Evolutionary conservation across 192 early-diverging fungal species (phyloP), one percentile per base, ranked within the genome.

Genomic region (Geranomyces michiganensis): DNA sequence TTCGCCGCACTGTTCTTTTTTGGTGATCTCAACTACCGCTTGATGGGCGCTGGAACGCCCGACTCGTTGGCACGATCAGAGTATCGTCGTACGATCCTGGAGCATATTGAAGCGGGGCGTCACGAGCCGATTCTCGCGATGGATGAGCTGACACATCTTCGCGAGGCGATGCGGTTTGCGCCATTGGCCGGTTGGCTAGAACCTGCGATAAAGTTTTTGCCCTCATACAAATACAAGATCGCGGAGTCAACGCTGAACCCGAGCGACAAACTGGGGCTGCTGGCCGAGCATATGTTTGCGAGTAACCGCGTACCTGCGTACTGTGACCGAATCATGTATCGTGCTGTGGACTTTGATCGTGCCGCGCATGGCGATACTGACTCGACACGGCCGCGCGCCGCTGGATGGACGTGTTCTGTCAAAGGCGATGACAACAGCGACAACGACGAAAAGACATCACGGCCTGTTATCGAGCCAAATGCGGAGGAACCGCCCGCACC

Each of bases 21-120:
- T 22, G 79, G 79, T 13, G 79, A 80, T 58, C 45, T 78, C 17
- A 80, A 80, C 67, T 80, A 73, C 62, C 70, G 79, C 33, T 43
- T 80, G 10, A 56, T 59, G 51, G 78, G 78, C n/a, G 61, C 78
- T 13, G 66, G 68, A 46, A 48, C 45, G 10, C 47, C 24, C 9
- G 33, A 32, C 31, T 22, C 43, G 26, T 10, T 19, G 21, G 53
- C 46, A 44, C 33, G 62, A 3, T n/a, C 3, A 6, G 62, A 36
- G 14, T 71, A 33, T 19, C 73, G 65, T 19, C 24, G 29, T 6
- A 22, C 46, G n/a, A 62, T 79, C n/a, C 27, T 63, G 22, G 49
- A 43, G 14, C 56, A 56, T 22, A 80, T 80, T 49, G 70, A 77
- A 55, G 45, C 36, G 10, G 43, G 58, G 19, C 55, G 55, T 30